Evolutionary conservation across 306 rosid species (phyloP), one percentile per base, ranked within the genome.

Genomic region (Cucurbita maxima): DNA sequence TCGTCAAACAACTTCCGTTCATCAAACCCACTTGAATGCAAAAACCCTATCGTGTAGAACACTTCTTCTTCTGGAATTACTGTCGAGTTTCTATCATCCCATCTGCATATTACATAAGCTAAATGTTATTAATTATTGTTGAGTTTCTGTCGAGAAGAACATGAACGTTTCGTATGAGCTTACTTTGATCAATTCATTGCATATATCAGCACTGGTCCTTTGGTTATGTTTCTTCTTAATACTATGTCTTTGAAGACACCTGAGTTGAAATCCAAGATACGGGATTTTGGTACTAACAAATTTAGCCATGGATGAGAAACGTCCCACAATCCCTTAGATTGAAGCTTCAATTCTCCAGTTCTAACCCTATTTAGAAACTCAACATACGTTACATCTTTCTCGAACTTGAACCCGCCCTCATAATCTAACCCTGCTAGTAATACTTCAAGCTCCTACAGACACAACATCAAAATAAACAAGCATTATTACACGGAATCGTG

Each of bases 291-390:
- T 68, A 93, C 61, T 30, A 90, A 93, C 62, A 93, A 74, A 71
- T 93, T 93, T 37, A 90, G 82, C 96, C 96, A 93, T 4, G 98
- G 98, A 78, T 92, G 98, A 77, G 98, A 96, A 76, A 90, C 91
- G 34, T 90, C 85, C 98, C 98, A 92, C 0, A 83, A 71, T 70
- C 96, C 96, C 74, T 86, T 85, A 56, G 91, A 84, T 41, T 86
- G 86, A 87, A 93, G 93, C 83, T 84, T 83, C 63, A 87, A 76
- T 79, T 93, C 98, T 78, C 96, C 97, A 50, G 79, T 77, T 71
- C 90, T 78, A 50, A 90, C 93, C 80, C 98, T 80, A 81, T 88
- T 85, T 62, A 90, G 84, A 83, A 93, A 93, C 10, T 84, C 92
- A 30, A 81, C 81, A 45, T 82, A 90, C 3, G 89, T 51, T 6